A percentile compares a stretch with the other conserved stretches of the same genome.
phyloP scores from a whole-genome alignment of 352 stramenopile species.

The Aphanomyces stellatus region DNA sequence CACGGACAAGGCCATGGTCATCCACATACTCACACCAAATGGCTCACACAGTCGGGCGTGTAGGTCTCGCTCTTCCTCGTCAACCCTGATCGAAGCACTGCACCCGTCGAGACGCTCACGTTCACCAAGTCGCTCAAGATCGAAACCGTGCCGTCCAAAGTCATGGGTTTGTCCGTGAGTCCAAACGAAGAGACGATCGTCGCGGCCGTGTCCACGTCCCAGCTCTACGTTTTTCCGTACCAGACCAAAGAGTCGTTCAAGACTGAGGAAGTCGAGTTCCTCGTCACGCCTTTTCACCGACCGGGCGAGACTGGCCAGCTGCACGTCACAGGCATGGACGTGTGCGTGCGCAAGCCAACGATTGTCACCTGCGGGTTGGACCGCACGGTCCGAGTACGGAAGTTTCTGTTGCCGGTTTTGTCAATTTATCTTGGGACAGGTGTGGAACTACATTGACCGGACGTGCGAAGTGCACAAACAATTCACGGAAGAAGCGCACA shows the following conservation, averaged over 20 bases:
- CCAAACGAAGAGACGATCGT: conserved; percentile 70
- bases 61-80: conserved; percentile 15
- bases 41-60: neutral
- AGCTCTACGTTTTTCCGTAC: conserved; percentile 70
- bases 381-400: conserved; percentile 52
- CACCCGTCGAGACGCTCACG: conserved; percentile 6
- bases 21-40: conserved; percentile 34
- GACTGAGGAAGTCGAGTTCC: conserved; percentile 59
- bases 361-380: conserved; percentile 87
- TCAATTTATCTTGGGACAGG: conserved; percentile 7
- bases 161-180: conserved; percentile 56
- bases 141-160: conserved; percentile 32
- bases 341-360: conserved; percentile 88
- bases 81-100: conserved; percentile 5
- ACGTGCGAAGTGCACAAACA: conserved; percentile 77
- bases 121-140: conserved; percentile 34
- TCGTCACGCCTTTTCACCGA: conserved; percentile 64
- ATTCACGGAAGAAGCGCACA: conserved; percentile 86
- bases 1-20: conserved; percentile 55
- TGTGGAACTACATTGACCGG: conserved; percentile 92
- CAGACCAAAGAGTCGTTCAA: conserved; percentile 30
- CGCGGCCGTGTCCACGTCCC: conserved; percentile 45
- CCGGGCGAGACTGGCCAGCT: conserved; percentile 45
- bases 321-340: conserved; percentile 84
- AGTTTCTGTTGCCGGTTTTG: neutral